Conservation (phyloP, 2,329 filamentous ascomycete species). For the Bisporella sp. region DNA sequence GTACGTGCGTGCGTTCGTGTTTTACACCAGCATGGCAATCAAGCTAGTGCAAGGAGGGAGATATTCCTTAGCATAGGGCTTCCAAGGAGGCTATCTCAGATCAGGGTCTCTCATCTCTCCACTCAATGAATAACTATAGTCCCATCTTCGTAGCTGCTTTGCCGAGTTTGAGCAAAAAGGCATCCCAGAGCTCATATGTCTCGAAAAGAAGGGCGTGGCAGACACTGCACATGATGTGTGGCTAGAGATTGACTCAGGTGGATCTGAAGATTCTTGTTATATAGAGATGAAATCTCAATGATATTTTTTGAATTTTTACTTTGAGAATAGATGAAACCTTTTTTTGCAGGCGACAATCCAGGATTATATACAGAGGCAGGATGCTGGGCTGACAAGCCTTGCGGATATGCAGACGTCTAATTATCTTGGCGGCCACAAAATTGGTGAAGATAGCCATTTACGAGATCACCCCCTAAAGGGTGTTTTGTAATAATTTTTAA, state of each 20-base stretch:
- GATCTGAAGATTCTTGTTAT: background rate
- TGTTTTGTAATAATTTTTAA: no score
- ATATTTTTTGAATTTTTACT: background rate
- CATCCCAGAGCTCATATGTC: constrained; percentile 20
- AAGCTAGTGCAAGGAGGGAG: no score
- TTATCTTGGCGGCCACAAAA: background rate
- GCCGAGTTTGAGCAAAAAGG: constrained; percentile 13
- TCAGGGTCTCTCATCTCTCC: no score
- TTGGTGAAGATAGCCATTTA: no score
- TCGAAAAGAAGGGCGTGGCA: constrained; percentile 17
- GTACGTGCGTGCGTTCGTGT: no score
- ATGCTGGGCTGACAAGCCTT: background rate
- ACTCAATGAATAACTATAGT: background rate
- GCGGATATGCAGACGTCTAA: background rate
- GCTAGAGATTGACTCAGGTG: background rate
- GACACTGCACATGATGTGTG: constrained; percentile 14
- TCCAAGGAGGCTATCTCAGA: no score
- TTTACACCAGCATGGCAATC: no score
- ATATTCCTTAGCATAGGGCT: no score
- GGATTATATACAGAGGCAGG: background rate
- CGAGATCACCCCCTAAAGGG: no score
- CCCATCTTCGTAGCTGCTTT: constrained; percentile 2
- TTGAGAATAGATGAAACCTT: background rate
- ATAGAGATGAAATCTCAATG: background rate
- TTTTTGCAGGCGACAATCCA: background rate